Evolutionary conservation across 768 basidiomycete species (phyloP).

Genomic region (Tubosaeta sp.): DNA sequence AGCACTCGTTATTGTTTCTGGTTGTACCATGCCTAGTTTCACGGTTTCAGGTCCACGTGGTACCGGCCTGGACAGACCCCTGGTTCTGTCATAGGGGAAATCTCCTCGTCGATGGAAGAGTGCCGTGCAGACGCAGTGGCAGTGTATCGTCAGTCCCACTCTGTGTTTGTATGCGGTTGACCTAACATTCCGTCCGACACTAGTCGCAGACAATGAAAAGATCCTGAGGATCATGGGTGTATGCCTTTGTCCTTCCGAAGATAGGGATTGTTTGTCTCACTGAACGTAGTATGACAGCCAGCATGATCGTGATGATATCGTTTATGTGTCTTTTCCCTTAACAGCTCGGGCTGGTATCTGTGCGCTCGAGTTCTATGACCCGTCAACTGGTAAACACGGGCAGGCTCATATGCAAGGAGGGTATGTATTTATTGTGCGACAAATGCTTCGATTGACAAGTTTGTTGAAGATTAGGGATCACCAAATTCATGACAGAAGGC

Average conservation of each 20-base stretch:
- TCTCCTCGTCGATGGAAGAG: slow-evolving; percentile 89
- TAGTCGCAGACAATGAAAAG: slow-evolving; percentile 69
- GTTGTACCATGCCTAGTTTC: background rate
- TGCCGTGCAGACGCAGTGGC: slow-evolving; percentile 90
- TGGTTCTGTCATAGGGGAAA: slow-evolving; percentile 77
- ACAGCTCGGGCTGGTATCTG: slow-evolving; percentile 85
- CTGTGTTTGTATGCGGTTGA: background rate
- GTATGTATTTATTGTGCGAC: slow-evolving; percentile 33
- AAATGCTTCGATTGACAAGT: background rate
- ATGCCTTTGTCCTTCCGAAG: slow-evolving; percentile 19
- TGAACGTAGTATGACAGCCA: slow-evolving; percentile 54
- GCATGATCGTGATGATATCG: slow-evolving; percentile 71
- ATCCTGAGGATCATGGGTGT: slow-evolving; percentile 82
- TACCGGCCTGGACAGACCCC: slow-evolving; percentile 86
- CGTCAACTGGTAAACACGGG: slow-evolving; percentile 74
- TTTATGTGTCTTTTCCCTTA: slow-evolving; percentile 74
- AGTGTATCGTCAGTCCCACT: slow-evolving; percentile 56
- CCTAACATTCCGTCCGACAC: background rate
- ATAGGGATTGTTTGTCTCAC: background rate
- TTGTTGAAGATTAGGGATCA: slow-evolving; percentile 65
- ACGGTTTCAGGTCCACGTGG: slow-evolving; percentile 60
- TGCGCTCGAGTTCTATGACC: slow-evolving; percentile 81
- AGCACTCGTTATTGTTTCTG: background rate
- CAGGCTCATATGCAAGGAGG: slow-evolving; percentile 91
- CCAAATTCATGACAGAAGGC: slow-evolving; percentile 67